Evolutionary conservation across 2,329 filamentous ascomycete genomes (phyloP), one percentile per base, ranked within the genome.

Genomic region (Phaeosphaeria sp.): DNA sequence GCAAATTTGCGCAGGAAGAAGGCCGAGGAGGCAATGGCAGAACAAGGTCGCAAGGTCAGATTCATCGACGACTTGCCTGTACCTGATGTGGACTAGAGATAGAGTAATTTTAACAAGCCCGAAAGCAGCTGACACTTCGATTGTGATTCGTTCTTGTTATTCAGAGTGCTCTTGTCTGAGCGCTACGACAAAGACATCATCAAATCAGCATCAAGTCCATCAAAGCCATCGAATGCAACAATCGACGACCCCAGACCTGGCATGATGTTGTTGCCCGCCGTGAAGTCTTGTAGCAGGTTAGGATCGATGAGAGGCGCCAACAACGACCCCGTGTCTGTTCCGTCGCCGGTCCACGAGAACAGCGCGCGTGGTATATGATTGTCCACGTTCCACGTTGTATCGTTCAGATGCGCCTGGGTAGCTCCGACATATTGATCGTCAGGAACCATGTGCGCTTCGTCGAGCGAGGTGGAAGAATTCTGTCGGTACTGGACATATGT

Each of bases 61-160:
- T 90, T 88, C 81, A 82, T 95, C 56, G 84, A 91, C 49, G 86
- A 93, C 69, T 74, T 93, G 68, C 90, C 91, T 1, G 86, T 94
- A 33, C 90, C 90, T 3, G 90, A 92, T 67, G 77, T 87, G 44
- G 84, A 87, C 9, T 46, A 46, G 11, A 46, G 17, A 9, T 43
- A 30, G 6, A n/a, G 15, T 15, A 39, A 17, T 17, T 3, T 39
- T 15, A 2, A 5, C 15, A 4, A 39, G 4, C 13, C 15, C 4
- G 4, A n/a, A 15, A 6, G n/a, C 36, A 39, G 15, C 36, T 39
- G 15, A n/a, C 5, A 5, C 15, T n/a, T 17, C 11, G 3, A 17
- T 2, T 39, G 15, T 39, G 11, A 39, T 7, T 13, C 5, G 15
- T 39, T 13, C 36, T 39, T 7, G 36, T 6, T 36, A 15, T 36